These are phyloP conservation scores for Tuber umbilicatum DNA, from an alignment of 495 filamentous ascomycete species.

Conservation along the genomic window DNA sequence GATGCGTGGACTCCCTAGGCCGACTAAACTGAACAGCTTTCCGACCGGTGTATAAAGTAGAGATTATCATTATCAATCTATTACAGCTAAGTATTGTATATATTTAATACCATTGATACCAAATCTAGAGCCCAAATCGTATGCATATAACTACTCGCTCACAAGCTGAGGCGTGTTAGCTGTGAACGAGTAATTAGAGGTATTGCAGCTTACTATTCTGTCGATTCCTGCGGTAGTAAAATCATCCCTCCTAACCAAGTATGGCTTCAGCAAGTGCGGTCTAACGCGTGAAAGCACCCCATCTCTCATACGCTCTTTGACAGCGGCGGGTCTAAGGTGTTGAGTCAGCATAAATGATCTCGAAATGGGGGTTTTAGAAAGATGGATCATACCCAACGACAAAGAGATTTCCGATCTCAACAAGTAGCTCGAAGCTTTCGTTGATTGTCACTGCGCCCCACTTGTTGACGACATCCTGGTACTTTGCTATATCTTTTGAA, in stretches of 20 bases:
- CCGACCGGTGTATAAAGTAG: neutral
- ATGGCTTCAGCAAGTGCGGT: slow-evolving; percentile 36
- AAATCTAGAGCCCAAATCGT: neutral
- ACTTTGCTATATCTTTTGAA: slow-evolving; percentile 87
- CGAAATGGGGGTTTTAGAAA: neutral
- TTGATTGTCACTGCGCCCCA: slow-evolving; percentile 69
- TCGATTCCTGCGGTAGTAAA: slow-evolving; percentile 39
- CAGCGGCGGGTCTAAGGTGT: slow-evolving; percentile 20
- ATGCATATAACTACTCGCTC: slow-evolving; percentile 8
- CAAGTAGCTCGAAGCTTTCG: slow-evolving; percentile 68
- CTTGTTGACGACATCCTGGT: slow-evolving; percentile 70
- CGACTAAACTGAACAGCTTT: neutral
- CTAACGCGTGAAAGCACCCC: slow-evolving; percentile 39
- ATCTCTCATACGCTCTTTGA: slow-evolving; percentile 40
- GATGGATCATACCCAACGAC: slow-evolving; percentile 58
- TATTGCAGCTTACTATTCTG: slow-evolving; percentile 29
- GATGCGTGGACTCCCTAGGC: neutral
- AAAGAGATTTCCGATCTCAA: slow-evolving; percentile 94
- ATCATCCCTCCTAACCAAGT: slow-evolving; percentile 39
- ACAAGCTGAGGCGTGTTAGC: neutral
- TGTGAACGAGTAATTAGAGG: neutral
- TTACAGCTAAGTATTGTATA: neutral
- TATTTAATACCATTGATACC: neutral
- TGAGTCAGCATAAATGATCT: neutral
- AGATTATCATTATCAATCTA: neutral